Conservation (phyloP, 495 filamentous ascomycete genomes). For the Lasiosphaeria hispida region DNA sequence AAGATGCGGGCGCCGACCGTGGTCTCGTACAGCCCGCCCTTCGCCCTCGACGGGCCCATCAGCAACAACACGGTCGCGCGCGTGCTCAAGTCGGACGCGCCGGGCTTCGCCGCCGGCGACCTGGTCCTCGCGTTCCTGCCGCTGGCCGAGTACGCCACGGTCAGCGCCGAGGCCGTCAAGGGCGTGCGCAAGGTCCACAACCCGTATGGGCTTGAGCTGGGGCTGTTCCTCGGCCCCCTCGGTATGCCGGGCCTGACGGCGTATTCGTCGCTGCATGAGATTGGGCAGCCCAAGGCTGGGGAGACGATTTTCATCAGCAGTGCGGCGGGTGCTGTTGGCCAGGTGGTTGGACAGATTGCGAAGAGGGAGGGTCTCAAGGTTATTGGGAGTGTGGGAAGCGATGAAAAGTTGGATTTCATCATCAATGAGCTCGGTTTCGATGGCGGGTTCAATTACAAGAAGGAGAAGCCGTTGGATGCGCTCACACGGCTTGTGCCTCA, state of each 20-base stretch:
- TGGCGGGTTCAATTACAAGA: conserved; percentile 69
- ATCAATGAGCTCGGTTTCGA: conserved; percentile 65
- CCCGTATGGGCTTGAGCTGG: conserved; percentile 60
- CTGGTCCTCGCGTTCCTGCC: conserved; percentile 58
- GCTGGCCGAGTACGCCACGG: conserved; percentile 60
- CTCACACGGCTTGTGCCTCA: conserved; percentile 72
- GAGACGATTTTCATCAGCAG: conserved; percentile 86
- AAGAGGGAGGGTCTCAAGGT: conserved; percentile 85
- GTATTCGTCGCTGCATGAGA: conserved; percentile 76
- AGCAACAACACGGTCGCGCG: conserved; percentile 54
- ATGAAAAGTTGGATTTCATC: conserved; percentile 69
- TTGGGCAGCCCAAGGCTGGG: conserved; percentile 81
- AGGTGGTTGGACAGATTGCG: conserved; percentile 79
- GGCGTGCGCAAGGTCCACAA: conserved; percentile 52
- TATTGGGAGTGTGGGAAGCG: conserved; percentile 64
- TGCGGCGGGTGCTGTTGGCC: conserved; percentile 80
- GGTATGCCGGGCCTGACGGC: conserved; percentile 89
- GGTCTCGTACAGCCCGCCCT: conserved; percentile 64
- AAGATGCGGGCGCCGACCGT: conserved; percentile 74
- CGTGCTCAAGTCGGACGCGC: conserved; percentile 61
- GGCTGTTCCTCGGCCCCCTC: conserved; percentile 66
- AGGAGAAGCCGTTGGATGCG: conserved; percentile 64
- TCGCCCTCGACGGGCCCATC: conserved; percentile 55
- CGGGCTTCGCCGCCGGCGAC: conserved; percentile 63
- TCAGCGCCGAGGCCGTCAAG: conserved; percentile 33